A percentile compares a stretch with the other conserved stretches of the same genome.
Evolutionary conservation across 352 stramenopile species (phyloP).

Genomic region (Globisporangium splendens): DNA sequence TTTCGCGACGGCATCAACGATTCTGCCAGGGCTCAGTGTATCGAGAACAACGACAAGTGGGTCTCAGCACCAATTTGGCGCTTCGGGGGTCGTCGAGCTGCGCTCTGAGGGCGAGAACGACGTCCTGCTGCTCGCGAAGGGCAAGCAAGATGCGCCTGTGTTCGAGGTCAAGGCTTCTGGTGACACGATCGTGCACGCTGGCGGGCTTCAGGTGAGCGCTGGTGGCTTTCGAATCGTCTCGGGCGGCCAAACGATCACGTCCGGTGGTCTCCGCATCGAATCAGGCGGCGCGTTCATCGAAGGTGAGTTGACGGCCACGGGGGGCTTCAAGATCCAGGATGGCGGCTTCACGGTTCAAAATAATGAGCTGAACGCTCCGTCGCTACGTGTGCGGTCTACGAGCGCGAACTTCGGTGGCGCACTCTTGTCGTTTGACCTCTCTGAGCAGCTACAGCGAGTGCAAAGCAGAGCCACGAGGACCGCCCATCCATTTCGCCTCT

Average conservation of each 20-base stretch:
- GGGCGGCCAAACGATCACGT: slow-evolving; percentile 56
- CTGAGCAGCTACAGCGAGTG: slow-evolving; percentile 16
- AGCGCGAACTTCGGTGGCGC: slow-evolving; percentile 49
- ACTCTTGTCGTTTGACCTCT: slow-evolving; percentile 45
- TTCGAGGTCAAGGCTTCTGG: slow-evolving; percentile 62
- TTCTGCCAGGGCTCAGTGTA: slow-evolving; percentile 7
- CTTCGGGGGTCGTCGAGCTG: slow-evolving; percentile 13
- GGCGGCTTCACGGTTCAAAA: slow-evolving; percentile 53
- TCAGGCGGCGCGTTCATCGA: slow-evolving; percentile 55
- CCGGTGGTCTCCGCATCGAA: slow-evolving; percentile 50
- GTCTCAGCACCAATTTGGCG: slow-evolving; percentile 1
- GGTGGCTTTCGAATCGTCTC: slow-evolving; percentile 53
- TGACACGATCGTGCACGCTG: slow-evolving; percentile 44
- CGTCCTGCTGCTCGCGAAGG: slow-evolving; percentile 27
- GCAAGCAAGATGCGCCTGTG: slow-evolving; percentile 21
- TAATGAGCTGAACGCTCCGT: slow-evolving; percentile 36
- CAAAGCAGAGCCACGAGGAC: slow-evolving; percentile 10
- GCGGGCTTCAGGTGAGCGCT: slow-evolving; percentile 44
- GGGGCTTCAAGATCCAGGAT: slow-evolving; percentile 60
- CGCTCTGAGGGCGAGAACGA: slow-evolving; percentile 13
- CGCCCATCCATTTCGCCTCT: slow-evolving; percentile 36
- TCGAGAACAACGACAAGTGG: slow-evolving; percentile 6
- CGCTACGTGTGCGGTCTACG: slow-evolving; percentile 37
- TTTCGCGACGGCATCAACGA: slow-evolving; percentile 11
- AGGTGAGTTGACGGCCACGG: slow-evolving; percentile 42